These are phyloP conservation scores for Megacollybia platyphylla DNA, from an alignment of 1,284 basidiomycete species.

Conservation along the genomic window DNA sequence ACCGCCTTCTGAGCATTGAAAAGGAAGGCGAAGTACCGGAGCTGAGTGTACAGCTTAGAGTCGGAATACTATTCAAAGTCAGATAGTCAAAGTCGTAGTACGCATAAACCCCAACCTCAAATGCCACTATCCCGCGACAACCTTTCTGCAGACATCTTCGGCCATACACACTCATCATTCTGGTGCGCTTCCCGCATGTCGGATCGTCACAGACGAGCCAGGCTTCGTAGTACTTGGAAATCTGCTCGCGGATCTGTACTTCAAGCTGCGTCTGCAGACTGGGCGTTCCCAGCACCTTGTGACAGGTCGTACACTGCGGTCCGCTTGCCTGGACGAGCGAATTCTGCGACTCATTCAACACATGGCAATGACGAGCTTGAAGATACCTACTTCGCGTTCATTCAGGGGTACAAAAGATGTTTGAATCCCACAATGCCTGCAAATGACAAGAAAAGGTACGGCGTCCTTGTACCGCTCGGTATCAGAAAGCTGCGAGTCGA, in stretches of 20 bases:
- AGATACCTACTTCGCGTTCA: constrained; percentile 41
- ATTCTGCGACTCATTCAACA: neutral
- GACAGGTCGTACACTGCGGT: constrained; percentile 49
- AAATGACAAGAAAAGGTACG: constrained; percentile 59
- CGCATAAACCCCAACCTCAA: constrained; percentile 47
- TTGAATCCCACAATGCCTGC: constrained; percentile 57
- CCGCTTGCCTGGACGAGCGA: constrained; percentile 40
- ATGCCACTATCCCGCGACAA: constrained; percentile 59
- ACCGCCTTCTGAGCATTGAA: constrained; percentile 65
- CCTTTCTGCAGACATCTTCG: constrained; percentile 58
- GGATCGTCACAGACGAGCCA: constrained; percentile 85
- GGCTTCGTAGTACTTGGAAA: constrained; percentile 80
- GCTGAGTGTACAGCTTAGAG: constrained; percentile 73
- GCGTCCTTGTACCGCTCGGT: constrained; percentile 76
- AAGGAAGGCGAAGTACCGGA: constrained; percentile 69
- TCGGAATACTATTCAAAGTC: constrained; percentile 61
- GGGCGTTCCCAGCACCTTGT: constrained; percentile 33
- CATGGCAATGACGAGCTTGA: neutral
- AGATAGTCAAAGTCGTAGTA: neutral
- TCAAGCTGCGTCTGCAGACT: constrained; percentile 82
- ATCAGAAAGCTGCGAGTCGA: constrained; percentile 89
- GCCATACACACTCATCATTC: constrained; percentile 89
- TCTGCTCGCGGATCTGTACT: constrained; percentile 65
- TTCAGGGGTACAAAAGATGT: constrained; percentile 55
- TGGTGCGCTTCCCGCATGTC: constrained; percentile 74